A percentile compares a stretch with the other conserved stretches of the same genome.
Evolutionary conservation across 495 filamentous ascomycete species (phyloP).

Genomic region (Xeromyces bisporus): DNA sequence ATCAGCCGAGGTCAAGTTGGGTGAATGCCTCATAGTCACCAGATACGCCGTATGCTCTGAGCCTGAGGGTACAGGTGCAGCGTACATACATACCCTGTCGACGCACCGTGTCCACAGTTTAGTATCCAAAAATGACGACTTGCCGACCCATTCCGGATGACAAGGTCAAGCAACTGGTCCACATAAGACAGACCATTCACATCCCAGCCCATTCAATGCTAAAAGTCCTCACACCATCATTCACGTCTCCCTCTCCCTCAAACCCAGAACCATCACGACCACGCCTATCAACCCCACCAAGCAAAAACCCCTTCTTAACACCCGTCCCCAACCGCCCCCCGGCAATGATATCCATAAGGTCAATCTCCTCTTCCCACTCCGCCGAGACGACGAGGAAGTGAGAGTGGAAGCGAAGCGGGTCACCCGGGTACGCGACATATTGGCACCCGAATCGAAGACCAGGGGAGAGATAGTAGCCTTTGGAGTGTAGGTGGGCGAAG

Average conservation of each 20-base stretch:
- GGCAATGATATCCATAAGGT: conserved; percentile 65
- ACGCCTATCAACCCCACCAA: conserved; percentile 47
- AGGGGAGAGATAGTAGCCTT: conserved; percentile 74
- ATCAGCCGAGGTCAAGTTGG: too few relatives aligned
- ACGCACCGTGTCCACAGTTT: too few relatives aligned
- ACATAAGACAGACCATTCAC: conserved; percentile 31
- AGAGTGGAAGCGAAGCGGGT: conserved; percentile 84
- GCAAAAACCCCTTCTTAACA: conserved; percentile 86
- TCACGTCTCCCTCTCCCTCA: conserved; percentile 20
- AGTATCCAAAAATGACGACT: too few relatives aligned
- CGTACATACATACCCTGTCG: too few relatives aligned
- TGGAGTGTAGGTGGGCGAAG: conserved; percentile 53
- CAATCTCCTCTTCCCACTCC: conserved; percentile 74
- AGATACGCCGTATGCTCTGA: too few relatives aligned
- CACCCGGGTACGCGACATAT: conserved; percentile 87
- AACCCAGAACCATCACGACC: conserved; percentile 11
- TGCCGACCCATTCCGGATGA: too few relatives aligned
- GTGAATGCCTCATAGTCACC: too few relatives aligned
- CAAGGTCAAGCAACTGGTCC: too few relatives aligned
- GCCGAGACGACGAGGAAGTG: conserved; percentile 70
- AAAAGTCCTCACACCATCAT: conserved; percentile 42
- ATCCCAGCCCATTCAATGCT: conserved; percentile 76
- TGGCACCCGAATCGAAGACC: conserved; percentile 90
- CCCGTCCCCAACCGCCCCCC: conserved; percentile 79
- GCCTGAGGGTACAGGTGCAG: too few relatives aligned